Percentiles rank a stretch among this genome's conserved stretches.
These are phyloP conservation scores for Blastobotrys robertii DNA, from an alignment of 805 yeast genomes.

Conservation along the genomic window DNA sequence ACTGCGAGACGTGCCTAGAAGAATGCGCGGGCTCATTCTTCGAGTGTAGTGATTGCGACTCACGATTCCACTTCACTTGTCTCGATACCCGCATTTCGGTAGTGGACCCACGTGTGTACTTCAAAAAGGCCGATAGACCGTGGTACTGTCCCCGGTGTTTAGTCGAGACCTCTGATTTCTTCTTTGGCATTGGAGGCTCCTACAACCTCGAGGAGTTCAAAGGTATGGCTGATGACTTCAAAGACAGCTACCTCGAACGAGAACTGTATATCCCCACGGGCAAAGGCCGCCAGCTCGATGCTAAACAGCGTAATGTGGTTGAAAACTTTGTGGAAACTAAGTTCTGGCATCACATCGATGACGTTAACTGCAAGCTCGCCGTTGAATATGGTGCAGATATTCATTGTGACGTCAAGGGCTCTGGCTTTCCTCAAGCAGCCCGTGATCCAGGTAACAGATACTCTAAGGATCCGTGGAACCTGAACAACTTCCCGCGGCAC, in stretches of 20 bases:
- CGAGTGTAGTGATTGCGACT: constrained; percentile 65
- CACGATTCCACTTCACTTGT: constrained; percentile 58
- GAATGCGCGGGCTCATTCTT: constrained; percentile 15
- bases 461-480: constrained; percentile 30
- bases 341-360: constrained; percentile 30
- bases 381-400: constrained; percentile 35
- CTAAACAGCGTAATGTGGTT: constrained; percentile 4
- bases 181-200: constrained; percentile 83
- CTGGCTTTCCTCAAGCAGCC: constrained; percentile 29
- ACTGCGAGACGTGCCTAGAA: constrained; percentile 20
- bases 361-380: constrained; percentile 21
- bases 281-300: constrained; percentile 6
- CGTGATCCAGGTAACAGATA: constrained; percentile 24
- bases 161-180: constrained; percentile 80
- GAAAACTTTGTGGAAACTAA: constrained; percentile 23
- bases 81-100: constrained; percentile 25
- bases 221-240: constrained; percentile 43
- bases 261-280: neutral
- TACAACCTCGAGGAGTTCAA: constrained; percentile 61
- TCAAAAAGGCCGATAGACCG: constrained; percentile 7
- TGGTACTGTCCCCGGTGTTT: constrained; percentile 84
- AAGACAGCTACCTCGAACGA: constrained; percentile 31
- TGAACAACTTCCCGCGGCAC: constrained; percentile 27
- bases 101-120: no score
- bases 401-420: constrained; percentile 28